These are phyloP conservation scores for Aspergillus proliferans DNA, from an alignment of 2,329 filamentous ascomycete genomes.

Conservation along the genomic window DNA sequence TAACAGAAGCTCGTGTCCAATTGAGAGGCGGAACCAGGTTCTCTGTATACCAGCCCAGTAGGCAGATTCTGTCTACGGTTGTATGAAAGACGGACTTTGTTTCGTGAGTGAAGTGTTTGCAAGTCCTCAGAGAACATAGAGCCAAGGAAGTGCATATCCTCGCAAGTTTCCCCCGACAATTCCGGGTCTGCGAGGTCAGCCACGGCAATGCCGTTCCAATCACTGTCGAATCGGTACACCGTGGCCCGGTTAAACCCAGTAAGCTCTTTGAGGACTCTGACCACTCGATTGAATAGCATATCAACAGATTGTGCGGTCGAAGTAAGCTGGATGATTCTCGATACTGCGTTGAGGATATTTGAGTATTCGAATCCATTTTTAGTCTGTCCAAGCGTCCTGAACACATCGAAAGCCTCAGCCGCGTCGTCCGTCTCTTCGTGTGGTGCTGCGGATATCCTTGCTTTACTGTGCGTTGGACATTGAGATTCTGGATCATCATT, in stretches of 20 bases:
- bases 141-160: constrained; percentile 76
- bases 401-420: not conserved
- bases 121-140: constrained; percentile 81
- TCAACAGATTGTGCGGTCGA: constrained; percentile 65
- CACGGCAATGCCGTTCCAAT: constrained; percentile 79
- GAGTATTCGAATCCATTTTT: constrained; percentile 22
- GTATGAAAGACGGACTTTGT: constrained; percentile 78
- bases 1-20: constrained; percentile 78
- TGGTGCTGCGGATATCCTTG: not conserved
- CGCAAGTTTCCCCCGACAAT: constrained; percentile 70
- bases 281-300: constrained; percentile 67
- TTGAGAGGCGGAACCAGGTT: constrained; percentile 63
- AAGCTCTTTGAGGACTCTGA: constrained; percentile 75
- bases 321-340: constrained; percentile 78
- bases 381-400: not conserved
- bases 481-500: not conserved
- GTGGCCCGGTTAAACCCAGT: constrained; percentile 84
- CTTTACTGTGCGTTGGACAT: not conserved
- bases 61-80: constrained; percentile 65
- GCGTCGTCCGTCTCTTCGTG: not conserved
- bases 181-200: constrained; percentile 74
- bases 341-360: constrained; percentile 83
- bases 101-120: constrained; percentile 74
- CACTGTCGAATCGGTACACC: constrained; percentile 79
- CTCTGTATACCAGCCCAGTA: constrained; percentile 70